Conservation (phyloP, 768 basidiomycete genomes). For the Lyophyllum atratum region DNA sequence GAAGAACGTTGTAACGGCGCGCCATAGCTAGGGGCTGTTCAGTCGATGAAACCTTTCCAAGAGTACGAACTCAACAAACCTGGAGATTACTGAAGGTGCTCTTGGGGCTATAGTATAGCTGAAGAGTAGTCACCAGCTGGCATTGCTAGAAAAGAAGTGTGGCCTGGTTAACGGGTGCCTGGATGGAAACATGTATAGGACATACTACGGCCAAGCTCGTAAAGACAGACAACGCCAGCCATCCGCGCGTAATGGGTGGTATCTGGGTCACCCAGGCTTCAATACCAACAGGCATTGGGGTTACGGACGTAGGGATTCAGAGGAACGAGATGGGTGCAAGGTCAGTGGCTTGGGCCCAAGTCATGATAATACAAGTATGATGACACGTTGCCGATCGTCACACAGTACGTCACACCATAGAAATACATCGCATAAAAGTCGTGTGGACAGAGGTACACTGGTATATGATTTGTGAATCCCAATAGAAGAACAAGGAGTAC, state of each 20-base stretch:
- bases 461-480: neutral
- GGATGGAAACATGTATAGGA: slow-evolving; percentile 18
- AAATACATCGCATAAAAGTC: slow-evolving; percentile 1
- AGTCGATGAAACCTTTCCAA: neutral
- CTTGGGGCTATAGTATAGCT: slow-evolving; percentile 91
- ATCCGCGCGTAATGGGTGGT: slow-evolving; percentile 86
- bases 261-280: slow-evolving; percentile 92
- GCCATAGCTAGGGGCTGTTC: slow-evolving; percentile 67
- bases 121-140: slow-evolving; percentile 85
- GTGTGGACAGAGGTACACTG: neutral
- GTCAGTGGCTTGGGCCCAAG: no score
- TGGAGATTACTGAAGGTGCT: slow-evolving; percentile 81
- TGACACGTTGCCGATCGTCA: slow-evolving; percentile 9
- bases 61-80: slow-evolving; percentile 38
- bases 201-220: slow-evolving; percentile 87
- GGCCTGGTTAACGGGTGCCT: neutral
- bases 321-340: neutral
- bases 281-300: slow-evolving; percentile 74
- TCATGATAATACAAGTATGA: no score
- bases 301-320: neutral
- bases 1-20: slow-evolving; percentile 87
- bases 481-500: neutral
- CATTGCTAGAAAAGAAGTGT: slow-evolving; percentile 66
- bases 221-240: slow-evolving; percentile 78
- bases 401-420: slow-evolving; percentile 15